Base-by-base conservation (phyloP, 768 basidiomycete genomes). In the Boletus tomentosulus region DNA sequence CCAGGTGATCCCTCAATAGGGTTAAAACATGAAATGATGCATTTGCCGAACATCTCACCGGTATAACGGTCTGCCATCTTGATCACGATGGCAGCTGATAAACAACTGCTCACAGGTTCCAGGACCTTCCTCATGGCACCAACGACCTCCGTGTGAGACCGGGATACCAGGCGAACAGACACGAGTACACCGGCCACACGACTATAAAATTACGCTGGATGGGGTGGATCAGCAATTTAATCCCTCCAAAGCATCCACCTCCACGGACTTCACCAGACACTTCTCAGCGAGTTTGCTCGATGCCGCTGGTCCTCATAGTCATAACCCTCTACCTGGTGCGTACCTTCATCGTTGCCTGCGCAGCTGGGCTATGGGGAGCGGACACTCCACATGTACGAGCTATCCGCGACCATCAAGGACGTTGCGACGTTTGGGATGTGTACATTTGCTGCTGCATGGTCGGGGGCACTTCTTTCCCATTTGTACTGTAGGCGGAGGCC, bases 381-480 rank as follows among this genome's bases (percentile, higher is more conserved):
- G 51, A 6, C 41, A 22, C 28, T 35, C 8, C 42, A 44, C 35
- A 4, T 30, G 15, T 35, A 35, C 34, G 25, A 22, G 50, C 44
- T 47, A 33, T 51, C 25, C 19, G 44, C 22, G 46, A 25, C 47
- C 52, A 28, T 42, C 22, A 24, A 37, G 64, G 56, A 33, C 53
- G 53, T 42, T 59, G 66, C 59, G 64, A 38, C 52, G 52, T 54
- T 47, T 48, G 46, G 9, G 56, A 56, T 66, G 70, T 46, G 34
- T 44, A 35, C 61, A 58, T 54, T 42, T 62, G 61, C 66, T 64
- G 56, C 55, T 63, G 59, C 64, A 68, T 73, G 66, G 72, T 71
- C 73, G 60, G 67, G 43, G 59, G 65, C 56, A 53, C 72, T 70
- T 74, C 70, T 55, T 58, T 67, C 66, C 66, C 71, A 70, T 68